Evolutionary conservation across 176 grass and related monocot species (phyloP), one percentile per base, ranked within the genome.

Genomic region (Ensete glaucum): DNA sequence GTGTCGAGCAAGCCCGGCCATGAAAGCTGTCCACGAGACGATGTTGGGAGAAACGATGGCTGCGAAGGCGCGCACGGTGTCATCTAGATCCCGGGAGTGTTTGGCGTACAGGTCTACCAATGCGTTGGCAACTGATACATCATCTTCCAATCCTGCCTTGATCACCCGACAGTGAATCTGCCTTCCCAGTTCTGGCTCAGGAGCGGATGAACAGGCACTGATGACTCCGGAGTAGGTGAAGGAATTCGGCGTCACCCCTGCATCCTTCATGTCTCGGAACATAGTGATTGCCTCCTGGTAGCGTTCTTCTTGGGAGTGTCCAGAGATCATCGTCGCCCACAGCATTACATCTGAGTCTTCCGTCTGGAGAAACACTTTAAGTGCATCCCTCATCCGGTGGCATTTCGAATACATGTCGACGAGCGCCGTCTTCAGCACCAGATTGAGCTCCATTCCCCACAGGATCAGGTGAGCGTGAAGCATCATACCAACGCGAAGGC

Each of bases 191-290:
- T 86, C 69, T 54, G 87, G 67, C 16, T 54, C 74, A 52, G 53
- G 57, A 22, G 53, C 53, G 17, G 67, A 81, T 19, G 87, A 34
- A 34, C 87, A 93, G 54, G 71, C 63, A 64, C 81, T 68, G 2
- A 97, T 76, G 70, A 97, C 49, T 22, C 79, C 90, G 16, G 90
- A 74, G n/a, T 85, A 93, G 64, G 90, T 90, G 77, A 88, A 90
- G 52, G 85, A 64, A 19, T 87, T 92, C 34, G 90, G 85, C 19
- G 24, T 29, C 59, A 88, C 86, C 24, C 49, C 51, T 7, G 73
- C 73, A 0, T 13, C 19, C 20, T 85, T 82, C 90, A 93, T 93
- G 62, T 83, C 74, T 68, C 1, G 50, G 54, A 93, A 88, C 85
- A 88, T 77, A 0, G 15, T 27, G 65, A 92, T 69, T 29, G 85